Evolutionary conservation across 257 asterid species (phyloP).

Genomic region (Solanum medicagineum): DNA sequence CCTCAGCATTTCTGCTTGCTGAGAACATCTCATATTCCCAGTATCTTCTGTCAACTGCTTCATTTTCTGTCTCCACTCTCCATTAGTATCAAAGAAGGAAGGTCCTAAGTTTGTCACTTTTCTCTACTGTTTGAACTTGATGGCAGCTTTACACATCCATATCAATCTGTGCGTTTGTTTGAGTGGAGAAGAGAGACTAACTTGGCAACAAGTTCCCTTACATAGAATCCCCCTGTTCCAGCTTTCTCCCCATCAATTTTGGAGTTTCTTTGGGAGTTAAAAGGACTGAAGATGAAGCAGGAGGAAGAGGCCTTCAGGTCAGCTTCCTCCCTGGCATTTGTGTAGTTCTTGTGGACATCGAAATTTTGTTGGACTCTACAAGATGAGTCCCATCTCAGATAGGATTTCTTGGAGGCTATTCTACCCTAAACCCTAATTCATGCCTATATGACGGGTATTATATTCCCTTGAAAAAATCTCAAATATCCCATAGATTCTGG

Average conservation of each 20-base stretch:
- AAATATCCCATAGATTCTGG: too few relatives aligned
- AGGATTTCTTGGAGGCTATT: too few relatives aligned
- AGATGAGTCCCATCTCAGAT: too few relatives aligned
- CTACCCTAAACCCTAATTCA: too few relatives aligned
- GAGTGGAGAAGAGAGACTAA: background rate
- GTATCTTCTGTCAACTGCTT: background rate
- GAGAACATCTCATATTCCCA: background rate
- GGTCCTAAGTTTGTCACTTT: background rate
- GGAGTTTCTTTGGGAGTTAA: too few relatives aligned
- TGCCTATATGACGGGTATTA: too few relatives aligned
- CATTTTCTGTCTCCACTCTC: background rate
- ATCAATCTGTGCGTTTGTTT: background rate
- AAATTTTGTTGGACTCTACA: too few relatives aligned
- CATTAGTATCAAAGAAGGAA: background rate
- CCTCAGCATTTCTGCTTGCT: background rate
- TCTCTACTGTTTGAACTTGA: background rate
- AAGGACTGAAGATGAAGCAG: too few relatives aligned
- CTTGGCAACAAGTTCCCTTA: background rate
- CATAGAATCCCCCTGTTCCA: background rate
- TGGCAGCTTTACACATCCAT: background rate
- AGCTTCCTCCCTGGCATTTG: background rate
- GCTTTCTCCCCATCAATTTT: too few relatives aligned
- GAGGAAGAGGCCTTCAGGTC: background rate
- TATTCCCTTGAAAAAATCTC: too few relatives aligned
- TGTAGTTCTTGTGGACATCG: background rate